Conservation (phyloP, 2,329 filamentous ascomycete species). For the Colletotrichum eremochloae region DNA sequence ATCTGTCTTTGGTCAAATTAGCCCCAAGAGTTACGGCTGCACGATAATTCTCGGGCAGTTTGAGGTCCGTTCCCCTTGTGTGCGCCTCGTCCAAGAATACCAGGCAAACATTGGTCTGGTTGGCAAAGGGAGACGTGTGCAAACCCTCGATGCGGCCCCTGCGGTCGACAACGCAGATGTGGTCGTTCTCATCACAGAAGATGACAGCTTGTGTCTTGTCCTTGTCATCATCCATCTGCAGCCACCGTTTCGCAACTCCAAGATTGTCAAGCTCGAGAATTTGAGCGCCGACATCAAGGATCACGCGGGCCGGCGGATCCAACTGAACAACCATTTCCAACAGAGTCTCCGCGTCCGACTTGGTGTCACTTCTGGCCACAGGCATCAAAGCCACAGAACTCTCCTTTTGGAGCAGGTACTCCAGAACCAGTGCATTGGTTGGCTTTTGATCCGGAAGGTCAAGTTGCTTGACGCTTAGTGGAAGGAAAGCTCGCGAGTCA, state of each 20-base stretch:
- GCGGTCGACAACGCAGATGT: slow-evolving; percentile 66
- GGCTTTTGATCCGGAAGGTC: slow-evolving; percentile 68
- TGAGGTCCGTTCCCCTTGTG: slow-evolving; percentile 77
- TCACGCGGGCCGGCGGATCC: slow-evolving; percentile 62
- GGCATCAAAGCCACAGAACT: slow-evolving; percentile 58
- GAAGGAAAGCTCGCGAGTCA: slow-evolving; percentile 71
- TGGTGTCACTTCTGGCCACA: background rate
- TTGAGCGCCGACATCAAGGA: slow-evolving; percentile 79
- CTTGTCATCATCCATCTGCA: slow-evolving; percentile 50
- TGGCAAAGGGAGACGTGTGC: slow-evolving; percentile 68
- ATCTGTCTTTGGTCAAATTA: slow-evolving; percentile 74
- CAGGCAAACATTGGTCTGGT: slow-evolving; percentile 69
- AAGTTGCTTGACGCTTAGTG: slow-evolving; percentile 66
- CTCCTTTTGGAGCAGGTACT: slow-evolving; percentile 67
- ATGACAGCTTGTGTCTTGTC: slow-evolving; percentile 60
- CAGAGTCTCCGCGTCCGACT: slow-evolving; percentile 56
- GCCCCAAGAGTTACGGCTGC: slow-evolving; percentile 78
- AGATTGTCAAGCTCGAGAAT: slow-evolving; percentile 74
- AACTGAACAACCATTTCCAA: slow-evolving; percentile 59
- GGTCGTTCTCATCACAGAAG: slow-evolving; percentile 69
- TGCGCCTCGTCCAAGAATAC: slow-evolving; percentile 80
- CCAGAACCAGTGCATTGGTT: slow-evolving; percentile 77
- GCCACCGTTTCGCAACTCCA: slow-evolving; percentile 67
- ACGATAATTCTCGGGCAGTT: slow-evolving; percentile 68
- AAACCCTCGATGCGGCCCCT: slow-evolving; percentile 62